These are phyloP conservation scores for Ustilago tritici DNA, from an alignment of 1,284 basidiomycete species.

Conservation along the genomic window DNA sequence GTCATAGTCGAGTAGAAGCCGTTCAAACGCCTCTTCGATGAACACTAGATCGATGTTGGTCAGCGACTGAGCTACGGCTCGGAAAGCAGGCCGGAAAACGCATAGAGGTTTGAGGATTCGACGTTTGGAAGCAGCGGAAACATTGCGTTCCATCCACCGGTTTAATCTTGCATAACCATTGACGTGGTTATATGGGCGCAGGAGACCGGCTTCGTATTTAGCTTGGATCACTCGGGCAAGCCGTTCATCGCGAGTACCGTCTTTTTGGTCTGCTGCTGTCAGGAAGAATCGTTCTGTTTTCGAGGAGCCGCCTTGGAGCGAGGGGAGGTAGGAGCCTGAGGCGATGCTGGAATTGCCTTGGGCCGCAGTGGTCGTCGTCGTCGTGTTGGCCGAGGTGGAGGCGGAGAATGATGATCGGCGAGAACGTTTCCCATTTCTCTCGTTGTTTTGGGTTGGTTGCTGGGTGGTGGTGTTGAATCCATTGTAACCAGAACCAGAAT, in stretches of 20 bases:
- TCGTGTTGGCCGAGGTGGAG: constrained; percentile 4
- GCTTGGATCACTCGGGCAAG: constrained; percentile 91
- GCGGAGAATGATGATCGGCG: constrained; percentile 49
- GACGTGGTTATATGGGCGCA: constrained; percentile 96
- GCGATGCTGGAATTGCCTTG: neutral
- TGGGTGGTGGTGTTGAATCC: neutral
- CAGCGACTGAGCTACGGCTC: constrained; percentile 79
- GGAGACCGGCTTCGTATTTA: constrained; percentile 93
- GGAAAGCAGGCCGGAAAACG: constrained; percentile 83
- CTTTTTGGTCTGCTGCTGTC: constrained; percentile 93
- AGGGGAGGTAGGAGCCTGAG: constrained; percentile 38
- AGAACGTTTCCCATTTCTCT: constrained; percentile 23
- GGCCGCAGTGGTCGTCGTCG: neutral
- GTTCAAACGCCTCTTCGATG: constrained; percentile 86
- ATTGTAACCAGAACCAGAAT: neutral
- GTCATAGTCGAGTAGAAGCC: constrained; percentile 93
- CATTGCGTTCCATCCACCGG: constrained; percentile 89
- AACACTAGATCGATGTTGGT: constrained; percentile 97
- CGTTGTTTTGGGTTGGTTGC: constrained; percentile 1
- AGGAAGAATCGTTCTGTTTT: constrained; percentile 84
- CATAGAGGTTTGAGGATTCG: constrained; percentile 89
- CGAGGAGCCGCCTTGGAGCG: constrained; percentile 40
- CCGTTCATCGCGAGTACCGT: constrained; percentile 89
- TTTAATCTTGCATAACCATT: constrained; percentile 67
- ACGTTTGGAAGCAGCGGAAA: constrained; percentile 76